A percentile compares a stretch with the other conserved stretches of the same genome.
phyloP scores from a whole-genome alignment of 148 eudicot genomes.

The Fallopia convolvulus region DNA sequence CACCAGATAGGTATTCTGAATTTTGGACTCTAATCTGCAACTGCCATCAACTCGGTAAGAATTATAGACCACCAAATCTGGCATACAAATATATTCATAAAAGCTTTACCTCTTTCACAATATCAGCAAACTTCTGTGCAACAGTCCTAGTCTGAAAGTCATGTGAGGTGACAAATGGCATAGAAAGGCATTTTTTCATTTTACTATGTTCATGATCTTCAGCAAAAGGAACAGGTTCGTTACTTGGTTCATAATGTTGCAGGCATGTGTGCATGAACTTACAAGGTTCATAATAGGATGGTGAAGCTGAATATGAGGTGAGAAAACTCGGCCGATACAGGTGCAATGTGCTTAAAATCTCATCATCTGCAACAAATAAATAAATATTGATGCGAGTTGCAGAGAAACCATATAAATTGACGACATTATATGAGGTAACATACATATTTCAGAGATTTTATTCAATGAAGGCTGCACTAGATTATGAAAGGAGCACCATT shows the following conservation, averaged over 20 bases:
- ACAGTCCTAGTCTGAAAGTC: slow-evolving; percentile 37
- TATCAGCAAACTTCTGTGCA: slow-evolving; percentile 50
- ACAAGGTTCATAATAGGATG: slow-evolving; percentile 53
- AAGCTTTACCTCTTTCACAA: slow-evolving; percentile 63
- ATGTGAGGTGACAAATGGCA: slow-evolving; percentile 54
- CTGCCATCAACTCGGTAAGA: slow-evolving; percentile 13
- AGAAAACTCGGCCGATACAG: slow-evolving; percentile 70
- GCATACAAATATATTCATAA: neutral
- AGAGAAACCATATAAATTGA: neutral
- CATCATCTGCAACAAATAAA: slow-evolving; percentile 55
- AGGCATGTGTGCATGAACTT: slow-evolving; percentile 54
- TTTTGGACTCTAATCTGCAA: slow-evolving; percentile 54
- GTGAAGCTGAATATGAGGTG: slow-evolving; percentile 41
- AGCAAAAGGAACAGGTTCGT: slow-evolving; percentile 23
- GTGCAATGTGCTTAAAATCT: slow-evolving; percentile 58
- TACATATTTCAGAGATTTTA: slow-evolving; percentile 74
- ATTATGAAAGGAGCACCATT: slow-evolving; percentile 83
- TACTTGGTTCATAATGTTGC: slow-evolving; percentile 28
- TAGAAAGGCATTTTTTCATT: slow-evolving; percentile 40
- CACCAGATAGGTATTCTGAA: slow-evolving; percentile 26
- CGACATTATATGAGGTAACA: slow-evolving; percentile 11
- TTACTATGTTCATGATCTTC: slow-evolving; percentile 31
- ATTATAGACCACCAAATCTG: neutral
- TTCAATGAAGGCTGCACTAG: slow-evolving; percentile 63
- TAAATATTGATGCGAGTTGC: neutral